Percentiles rank a stretch among this genome's conserved stretches.
Conservation (phyloP, 331 rosid genomes). For the Stylosanthes scabra region DNA sequence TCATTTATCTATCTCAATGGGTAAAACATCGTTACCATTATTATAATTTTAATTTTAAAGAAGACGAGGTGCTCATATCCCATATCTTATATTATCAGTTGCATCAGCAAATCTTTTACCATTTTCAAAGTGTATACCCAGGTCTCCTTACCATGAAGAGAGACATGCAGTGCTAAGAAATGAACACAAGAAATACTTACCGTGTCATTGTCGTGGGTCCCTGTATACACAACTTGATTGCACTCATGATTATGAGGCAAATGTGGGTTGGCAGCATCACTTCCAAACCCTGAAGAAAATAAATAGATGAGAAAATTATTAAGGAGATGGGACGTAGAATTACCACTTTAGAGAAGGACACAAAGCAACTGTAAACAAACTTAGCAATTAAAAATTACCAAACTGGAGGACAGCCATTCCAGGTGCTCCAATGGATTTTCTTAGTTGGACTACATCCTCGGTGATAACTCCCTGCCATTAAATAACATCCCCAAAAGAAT, state of each 20-base stretch:
- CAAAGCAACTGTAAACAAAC: constrained; percentile 29
- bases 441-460: constrained; percentile 86
- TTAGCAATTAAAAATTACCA: constrained; percentile 57
- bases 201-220: constrained; percentile 98
- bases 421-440: constrained; percentile 92
- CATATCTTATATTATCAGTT: constrained; percentile 5
- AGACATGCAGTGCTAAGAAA: constrained; percentile 24
- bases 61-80: background rate
- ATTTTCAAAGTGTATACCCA: constrained; percentile 15
- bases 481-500: constrained; percentile 20
- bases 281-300: constrained; percentile 72
- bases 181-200: constrained; percentile 51
- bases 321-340: constrained; percentile 4
- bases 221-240: constrained; percentile 94
- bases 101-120: constrained; percentile 6
- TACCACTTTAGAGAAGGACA: constrained; percentile 25
- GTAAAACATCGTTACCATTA: background rate
- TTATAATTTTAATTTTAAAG: background rate
- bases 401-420: constrained; percentile 99
- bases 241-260: constrained; percentile 91
- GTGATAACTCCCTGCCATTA: constrained; percentile 91
- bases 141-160: constrained; percentile 16
- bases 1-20: background rate
- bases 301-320: constrained; percentile 21
- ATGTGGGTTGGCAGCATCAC: constrained; percentile 83